phyloP scores from a whole-genome alignment of 1,284 basidiomycete genomes.

The Naganishia liquefaciens region DNA sequence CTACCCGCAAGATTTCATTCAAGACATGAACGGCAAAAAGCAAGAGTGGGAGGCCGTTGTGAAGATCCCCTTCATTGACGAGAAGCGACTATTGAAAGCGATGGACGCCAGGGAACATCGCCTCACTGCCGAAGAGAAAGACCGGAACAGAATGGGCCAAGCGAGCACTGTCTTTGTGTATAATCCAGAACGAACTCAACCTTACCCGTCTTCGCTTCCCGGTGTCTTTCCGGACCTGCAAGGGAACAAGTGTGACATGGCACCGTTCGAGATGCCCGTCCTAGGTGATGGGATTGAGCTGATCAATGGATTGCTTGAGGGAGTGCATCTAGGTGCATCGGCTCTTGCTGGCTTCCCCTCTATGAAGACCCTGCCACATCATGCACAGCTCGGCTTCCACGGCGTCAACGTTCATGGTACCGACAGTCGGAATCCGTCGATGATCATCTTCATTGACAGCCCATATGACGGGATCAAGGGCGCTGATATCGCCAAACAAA shows the following conservation, averaged over 20 bases:
- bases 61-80: conserved; percentile 97
- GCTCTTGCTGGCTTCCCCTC: conserved; percentile 96
- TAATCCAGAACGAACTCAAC: conserved; percentile 63
- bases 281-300: conserved; percentile 78
- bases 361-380: conserved; percentile 82
- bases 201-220: conserved; percentile 86
- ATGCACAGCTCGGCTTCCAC: conserved; percentile 75
- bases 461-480: conserved; percentile 67
- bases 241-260: conserved; percentile 75
- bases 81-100: conserved; percentile 72
- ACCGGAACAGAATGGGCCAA: conserved; percentile 75
- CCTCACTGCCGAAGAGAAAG: conserved; percentile 73
- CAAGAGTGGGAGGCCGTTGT: conserved; percentile 98
- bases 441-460: conserved; percentile 83
- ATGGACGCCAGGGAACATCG: conserved; percentile 81
- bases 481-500: conserved; percentile 70
- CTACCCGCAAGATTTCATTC: conserved; percentile 87
- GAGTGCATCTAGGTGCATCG: conserved; percentile 80
- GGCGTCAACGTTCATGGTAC: conserved; percentile 91
- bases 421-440: conserved; percentile 86
- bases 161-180: conserved; percentile 74
- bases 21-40: conserved; percentile 97
- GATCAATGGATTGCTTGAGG: conserved; percentile 81
- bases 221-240: conserved; percentile 92
- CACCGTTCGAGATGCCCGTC: conserved; percentile 81